Conservation (phyloP, 1,284 basidiomycete species). For the Marasmius tenuissimus region DNA sequence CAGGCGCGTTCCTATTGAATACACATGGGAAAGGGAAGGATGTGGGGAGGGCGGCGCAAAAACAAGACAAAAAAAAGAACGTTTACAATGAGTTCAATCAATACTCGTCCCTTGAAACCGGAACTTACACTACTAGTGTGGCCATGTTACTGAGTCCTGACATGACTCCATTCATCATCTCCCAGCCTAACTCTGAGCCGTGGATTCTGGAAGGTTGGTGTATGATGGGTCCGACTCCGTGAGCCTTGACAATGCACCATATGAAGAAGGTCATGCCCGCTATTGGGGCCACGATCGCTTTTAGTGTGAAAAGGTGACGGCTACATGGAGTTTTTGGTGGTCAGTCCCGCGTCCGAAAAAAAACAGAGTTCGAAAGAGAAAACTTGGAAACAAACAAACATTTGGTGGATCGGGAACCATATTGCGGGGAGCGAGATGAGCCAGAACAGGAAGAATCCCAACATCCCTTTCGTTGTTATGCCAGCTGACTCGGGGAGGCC, state of each 20-base stretch:
- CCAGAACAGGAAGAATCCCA: conserved; percentile 89
- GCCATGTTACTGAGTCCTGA: conserved; percentile 81
- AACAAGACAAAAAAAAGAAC: conserved; percentile 1
- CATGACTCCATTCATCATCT: conserved; percentile 78
- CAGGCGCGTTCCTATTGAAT: conserved; percentile 63
- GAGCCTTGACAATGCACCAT: conserved; percentile 80
- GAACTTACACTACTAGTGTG: conserved; percentile 63
- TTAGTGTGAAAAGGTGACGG: conserved; percentile 80
- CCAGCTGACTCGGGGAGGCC: conserved; percentile 68
- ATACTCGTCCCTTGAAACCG: neutral
- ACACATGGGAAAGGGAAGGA: too few species aligned
- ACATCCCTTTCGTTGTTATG: conserved; percentile 67
- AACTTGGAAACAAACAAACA: conserved; percentile 38
- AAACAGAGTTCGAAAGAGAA: conserved; percentile 7
- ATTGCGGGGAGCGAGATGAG: conserved; percentile 77
- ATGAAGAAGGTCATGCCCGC: conserved; percentile 80
- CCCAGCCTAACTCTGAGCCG: conserved; percentile 76
- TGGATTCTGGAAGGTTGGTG: conserved; percentile 64
- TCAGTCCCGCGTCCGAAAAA: neutral
- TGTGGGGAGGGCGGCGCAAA: too few species aligned
- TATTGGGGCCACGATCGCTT: conserved; percentile 71
- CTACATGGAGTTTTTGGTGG: conserved; percentile 28
- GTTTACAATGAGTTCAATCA: neutral
- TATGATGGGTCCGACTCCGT: conserved; percentile 81
- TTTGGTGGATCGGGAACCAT: conserved; percentile 80